phyloP scores from a whole-genome alignment of 257 asterid genomes.

The Nicotiana tomentosiformis region DNA sequence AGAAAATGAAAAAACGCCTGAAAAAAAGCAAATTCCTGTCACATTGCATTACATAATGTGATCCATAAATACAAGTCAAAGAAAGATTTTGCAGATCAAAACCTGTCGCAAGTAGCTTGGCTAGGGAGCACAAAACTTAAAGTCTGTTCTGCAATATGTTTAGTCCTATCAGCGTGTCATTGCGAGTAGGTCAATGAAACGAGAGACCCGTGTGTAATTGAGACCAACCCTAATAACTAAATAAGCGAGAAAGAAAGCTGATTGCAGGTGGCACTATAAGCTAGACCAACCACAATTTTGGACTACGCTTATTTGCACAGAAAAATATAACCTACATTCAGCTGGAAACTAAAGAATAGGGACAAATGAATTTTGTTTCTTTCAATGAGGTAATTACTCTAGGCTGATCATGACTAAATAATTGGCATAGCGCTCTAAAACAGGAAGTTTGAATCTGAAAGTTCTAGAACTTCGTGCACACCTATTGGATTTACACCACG shows the following conservation, averaged over 20 bases:
- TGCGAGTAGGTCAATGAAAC: too few species aligned
- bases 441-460: conserved; percentile 63
- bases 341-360: background rate
- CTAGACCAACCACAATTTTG: background rate
- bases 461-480: conserved; percentile 72
- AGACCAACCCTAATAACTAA: too few species aligned
- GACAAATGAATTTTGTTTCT: background rate
- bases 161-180: too few species aligned
- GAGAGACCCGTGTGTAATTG: too few species aligned
- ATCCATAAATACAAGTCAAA: background rate
- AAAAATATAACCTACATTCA: background rate
- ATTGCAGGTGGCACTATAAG: too few species aligned
- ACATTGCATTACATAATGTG: background rate
- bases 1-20: background rate
- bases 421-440: conserved; percentile 26
- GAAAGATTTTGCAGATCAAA: background rate
- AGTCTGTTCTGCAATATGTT: conserved; percentile 19
- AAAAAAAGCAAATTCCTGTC: background rate
- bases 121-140: too few species aligned
- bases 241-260: background rate
- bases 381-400: background rate
- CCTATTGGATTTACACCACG: conserved; percentile 79
- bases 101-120: too few species aligned
- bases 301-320: background rate
- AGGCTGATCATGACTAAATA: background rate